Conservation (phyloP, 2,329 filamentous ascomycete species). For the Onygenales sp. region DNA sequence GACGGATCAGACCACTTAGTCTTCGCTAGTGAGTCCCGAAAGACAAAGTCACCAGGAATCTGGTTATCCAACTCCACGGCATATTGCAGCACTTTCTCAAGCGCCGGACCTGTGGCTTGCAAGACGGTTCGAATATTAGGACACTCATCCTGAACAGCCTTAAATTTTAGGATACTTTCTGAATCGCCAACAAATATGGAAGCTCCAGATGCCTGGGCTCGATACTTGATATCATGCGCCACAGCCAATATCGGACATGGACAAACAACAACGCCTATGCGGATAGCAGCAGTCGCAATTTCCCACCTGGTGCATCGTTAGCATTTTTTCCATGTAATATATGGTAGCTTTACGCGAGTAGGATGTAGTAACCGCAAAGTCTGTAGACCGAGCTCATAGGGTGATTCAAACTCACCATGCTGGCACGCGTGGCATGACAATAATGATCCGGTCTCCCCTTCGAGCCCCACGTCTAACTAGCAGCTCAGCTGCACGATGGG, state of each 20-base stretch:
- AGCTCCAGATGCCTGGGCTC: conserved; percentile 23
- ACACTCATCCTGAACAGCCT: conserved; percentile 21
- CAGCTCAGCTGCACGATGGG: conserved; percentile 26
- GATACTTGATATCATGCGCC: conserved; percentile 31
- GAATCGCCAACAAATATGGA: conserved; percentile 30
- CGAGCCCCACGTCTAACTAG: conserved; percentile 22
- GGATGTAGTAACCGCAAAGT: background rate
- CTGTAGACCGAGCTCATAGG: background rate
- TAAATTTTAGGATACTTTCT: conserved; percentile 24
- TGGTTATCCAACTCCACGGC: conserved; percentile 15
- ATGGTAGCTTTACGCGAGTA: background rate
- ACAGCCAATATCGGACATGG: conserved; percentile 30
- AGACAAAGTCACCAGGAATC: conserved; percentile 16
- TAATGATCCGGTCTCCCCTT: conserved; percentile 25
- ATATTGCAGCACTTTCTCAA: conserved; percentile 18
- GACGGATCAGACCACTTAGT: conserved; percentile 21
- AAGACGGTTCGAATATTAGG: conserved; percentile 24
- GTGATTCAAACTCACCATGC: conserved; percentile 16
- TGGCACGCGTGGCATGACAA: conserved; percentile 28
- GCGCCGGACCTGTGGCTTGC: conserved; percentile 17
- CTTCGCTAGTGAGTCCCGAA: conserved; percentile 10
- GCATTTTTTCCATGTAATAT: background rate
- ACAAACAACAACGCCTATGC: conserved; percentile 28
- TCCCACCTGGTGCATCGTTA: conserved; percentile 24
- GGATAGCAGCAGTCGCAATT: conserved; percentile 27